These are phyloP conservation scores for Ilyonectria robusta DNA, from an alignment of 2,329 filamentous ascomycete genomes.

Conservation along the genomic window DNA sequence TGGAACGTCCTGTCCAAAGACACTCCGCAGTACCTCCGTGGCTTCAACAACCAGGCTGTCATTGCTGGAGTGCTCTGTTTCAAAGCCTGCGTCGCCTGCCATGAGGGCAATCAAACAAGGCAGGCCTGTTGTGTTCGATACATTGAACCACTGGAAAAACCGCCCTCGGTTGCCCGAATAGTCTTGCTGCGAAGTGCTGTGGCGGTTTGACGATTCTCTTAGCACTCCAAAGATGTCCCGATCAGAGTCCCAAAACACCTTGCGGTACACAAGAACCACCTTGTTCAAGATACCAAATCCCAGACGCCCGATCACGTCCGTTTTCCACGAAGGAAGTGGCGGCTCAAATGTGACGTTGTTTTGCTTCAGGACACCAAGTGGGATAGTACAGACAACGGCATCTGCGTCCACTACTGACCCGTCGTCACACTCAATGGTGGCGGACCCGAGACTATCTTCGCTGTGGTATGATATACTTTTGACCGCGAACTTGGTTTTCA, in stretches of 20 bases:
- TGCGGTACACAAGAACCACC: constrained; percentile 89
- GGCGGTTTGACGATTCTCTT: constrained; percentile 77
- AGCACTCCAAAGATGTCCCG: constrained; percentile 96
- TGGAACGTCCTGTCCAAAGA: constrained; percentile 81
- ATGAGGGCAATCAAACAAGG: constrained; percentile 92
- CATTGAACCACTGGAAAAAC: constrained; percentile 99
- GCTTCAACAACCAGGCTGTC: constrained; percentile 85
- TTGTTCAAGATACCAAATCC: constrained; percentile 98
- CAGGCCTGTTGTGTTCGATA: constrained; percentile 88
- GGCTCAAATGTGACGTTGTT: constrained; percentile 88
- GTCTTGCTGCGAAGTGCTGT: constrained; percentile 83
- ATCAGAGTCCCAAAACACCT: constrained; percentile 90
- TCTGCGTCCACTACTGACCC: constrained; percentile 87
- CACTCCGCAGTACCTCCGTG: constrained; percentile 80
- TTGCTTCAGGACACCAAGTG: constrained; percentile 92
- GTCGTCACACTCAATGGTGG: constrained; percentile 81
- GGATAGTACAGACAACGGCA: constrained; percentile 89
- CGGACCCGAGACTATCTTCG: constrained; percentile 61
- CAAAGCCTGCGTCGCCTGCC: constrained; percentile 93
- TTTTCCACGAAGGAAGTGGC: constrained; percentile 89
- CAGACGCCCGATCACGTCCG: constrained; percentile 82
- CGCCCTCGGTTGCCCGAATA: constrained; percentile 86
- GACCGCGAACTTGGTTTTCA: constrained; percentile 81
- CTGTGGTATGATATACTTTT: constrained; percentile 77
- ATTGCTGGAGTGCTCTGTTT: constrained; percentile 84